Conservation (phyloP, 2,329 filamentous ascomycete genomes). For the Teratosphaeria viscida region DNA sequence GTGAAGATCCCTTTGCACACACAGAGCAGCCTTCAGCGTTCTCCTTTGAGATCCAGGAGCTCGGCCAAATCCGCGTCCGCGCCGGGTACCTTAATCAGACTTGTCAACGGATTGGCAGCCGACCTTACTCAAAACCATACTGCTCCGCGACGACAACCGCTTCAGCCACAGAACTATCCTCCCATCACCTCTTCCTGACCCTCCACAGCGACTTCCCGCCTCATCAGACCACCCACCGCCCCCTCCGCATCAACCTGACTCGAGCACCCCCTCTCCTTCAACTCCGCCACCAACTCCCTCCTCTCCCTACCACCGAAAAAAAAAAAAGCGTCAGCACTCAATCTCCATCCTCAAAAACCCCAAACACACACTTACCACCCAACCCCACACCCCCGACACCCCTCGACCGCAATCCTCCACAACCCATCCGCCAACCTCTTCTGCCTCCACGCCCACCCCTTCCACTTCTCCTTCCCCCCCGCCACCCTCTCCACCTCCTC, state of each 20-base stretch:
- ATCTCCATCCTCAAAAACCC: background rate
- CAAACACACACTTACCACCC: background rate
- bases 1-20: background rate
- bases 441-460: background rate
- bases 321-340: background rate
- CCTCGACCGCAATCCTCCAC: background rate
- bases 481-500: background rate
- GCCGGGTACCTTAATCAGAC: background rate
- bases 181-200: background rate
- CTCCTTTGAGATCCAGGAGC: background rate
- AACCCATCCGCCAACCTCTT: background rate
- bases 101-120: background rate
- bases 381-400: background rate
- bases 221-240: too few relatives aligned
- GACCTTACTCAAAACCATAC: background rate
- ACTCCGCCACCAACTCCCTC: too few relatives aligned
- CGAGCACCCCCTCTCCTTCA: too few relatives aligned
- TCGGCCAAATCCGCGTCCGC: background rate
- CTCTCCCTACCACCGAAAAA: background rate
- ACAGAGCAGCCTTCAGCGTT: background rate
- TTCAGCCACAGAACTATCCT: background rate
- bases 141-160: background rate
- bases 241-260: too few relatives aligned
- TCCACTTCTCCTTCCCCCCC: background rate
- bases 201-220: too few relatives aligned